Percentiles rank a stretch among this genome's conserved stretches.
phyloP scores from a whole-genome alignment of 768 basidiomycete genomes.

The Mycena polygramma region DNA sequence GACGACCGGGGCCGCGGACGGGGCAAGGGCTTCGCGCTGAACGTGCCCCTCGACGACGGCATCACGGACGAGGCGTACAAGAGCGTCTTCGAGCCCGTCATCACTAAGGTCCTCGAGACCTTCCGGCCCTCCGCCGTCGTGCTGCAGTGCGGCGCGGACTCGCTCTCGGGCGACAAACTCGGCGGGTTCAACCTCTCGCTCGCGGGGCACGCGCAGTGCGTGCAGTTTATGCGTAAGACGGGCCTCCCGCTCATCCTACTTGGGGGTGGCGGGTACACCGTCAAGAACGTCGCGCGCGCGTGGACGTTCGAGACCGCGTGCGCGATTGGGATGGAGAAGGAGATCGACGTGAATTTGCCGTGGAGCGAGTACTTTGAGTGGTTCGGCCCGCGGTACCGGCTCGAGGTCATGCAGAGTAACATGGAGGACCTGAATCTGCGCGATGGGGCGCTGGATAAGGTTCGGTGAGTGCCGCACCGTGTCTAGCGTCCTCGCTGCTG shows the following conservation, averaged over 20 bases:
- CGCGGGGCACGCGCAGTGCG: conserved; percentile 94
- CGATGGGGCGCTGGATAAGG: conserved; percentile 83
- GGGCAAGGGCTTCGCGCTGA: conserved; percentile 91
- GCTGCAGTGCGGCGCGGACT: conserved; percentile 97
- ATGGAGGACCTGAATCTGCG: conserved; percentile 93
- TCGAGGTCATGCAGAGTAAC: conserved; percentile 93
- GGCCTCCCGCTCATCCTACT: conserved; percentile 91
- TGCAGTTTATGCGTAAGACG: conserved; percentile 85
- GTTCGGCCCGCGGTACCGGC: conserved; percentile 94
- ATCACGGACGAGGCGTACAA: conserved; percentile 90
- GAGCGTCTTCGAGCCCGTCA: conserved; percentile 93
- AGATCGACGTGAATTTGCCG: conserved; percentile 82
- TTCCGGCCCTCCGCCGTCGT: conserved; percentile 90
- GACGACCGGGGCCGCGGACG: conserved; percentile 87
- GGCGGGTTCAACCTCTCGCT: conserved; percentile 97
- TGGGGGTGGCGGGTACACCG: conserved; percentile 97
- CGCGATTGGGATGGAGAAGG: conserved; percentile 85
- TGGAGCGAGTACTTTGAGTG: conserved; percentile 97
- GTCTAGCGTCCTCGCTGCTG: not conserved
- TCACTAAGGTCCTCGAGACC: conserved; percentile 87
- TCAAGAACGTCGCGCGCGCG: conserved; percentile 93
- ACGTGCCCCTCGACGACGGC: conserved; percentile 95
- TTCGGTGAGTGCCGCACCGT: conserved; percentile 68
- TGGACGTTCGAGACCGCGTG: conserved; percentile 99
- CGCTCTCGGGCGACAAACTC: conserved; percentile 93